These are phyloP conservation scores for Curvularia eragrostidis DNA, from an alignment of 2,329 filamentous ascomycete genomes.

Conservation along the genomic window DNA sequence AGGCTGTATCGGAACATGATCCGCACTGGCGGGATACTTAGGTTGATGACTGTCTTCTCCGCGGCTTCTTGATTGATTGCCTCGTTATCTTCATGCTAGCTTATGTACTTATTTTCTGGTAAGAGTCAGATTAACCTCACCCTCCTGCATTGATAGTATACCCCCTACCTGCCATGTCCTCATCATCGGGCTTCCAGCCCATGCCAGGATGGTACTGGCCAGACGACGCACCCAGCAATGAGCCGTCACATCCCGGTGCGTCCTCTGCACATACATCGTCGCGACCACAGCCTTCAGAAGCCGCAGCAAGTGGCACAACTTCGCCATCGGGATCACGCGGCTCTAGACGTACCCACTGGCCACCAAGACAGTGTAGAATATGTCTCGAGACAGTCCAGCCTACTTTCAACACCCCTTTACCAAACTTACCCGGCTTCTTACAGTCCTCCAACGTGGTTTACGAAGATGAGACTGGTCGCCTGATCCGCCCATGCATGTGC, in stretches of 20 bases:
- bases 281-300: conserved; percentile 21
- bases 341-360: conserved; percentile 61
- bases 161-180: conserved; percentile 46
- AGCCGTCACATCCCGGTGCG: conserved; percentile 20
- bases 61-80: conserved; percentile 29
- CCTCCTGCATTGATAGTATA: conserved; percentile 6
- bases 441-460: conserved; percentile 70
- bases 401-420: conserved; percentile 63
- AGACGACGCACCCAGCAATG: conserved; percentile 51
- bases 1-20: conserved; percentile 29
- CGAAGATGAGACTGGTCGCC: conserved; percentile 74
- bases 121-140: conserved; percentile 32
- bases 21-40: conserved; percentile 28
- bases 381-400: conserved; percentile 77
- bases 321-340: conserved; percentile 23
- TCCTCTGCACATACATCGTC: conserved; percentile 25
- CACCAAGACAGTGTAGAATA: conserved; percentile 82
- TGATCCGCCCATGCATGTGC: conserved; percentile 91
- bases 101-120: conserved; percentile 30
- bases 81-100: conserved; percentile 24
- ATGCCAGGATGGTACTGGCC: conserved; percentile 58
- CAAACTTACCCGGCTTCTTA: conserved; percentile 63
- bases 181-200: conserved; percentile 49
- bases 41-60: conserved; percentile 30
- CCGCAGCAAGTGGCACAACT: conserved; percentile 22